Base-by-base conservation (phyloP, 2,329 filamentous ascomycete genomes). In the Fusarium napiforme region DNA sequence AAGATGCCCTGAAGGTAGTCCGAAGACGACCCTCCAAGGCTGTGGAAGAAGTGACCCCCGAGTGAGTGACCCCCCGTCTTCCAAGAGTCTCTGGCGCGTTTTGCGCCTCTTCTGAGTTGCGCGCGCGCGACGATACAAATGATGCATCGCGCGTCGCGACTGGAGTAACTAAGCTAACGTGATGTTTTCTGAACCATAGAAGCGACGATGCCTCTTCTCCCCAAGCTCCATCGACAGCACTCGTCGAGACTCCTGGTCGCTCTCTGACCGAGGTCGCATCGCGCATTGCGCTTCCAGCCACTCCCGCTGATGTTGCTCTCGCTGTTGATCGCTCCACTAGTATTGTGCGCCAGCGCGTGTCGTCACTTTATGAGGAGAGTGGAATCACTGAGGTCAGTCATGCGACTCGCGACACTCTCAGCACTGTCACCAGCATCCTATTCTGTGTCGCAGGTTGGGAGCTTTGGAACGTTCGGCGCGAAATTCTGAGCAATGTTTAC, bases 241-340 rank as follows among this genome's bases (percentile, higher is more conserved):
- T 87, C 69, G 78, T 85, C 76, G 83, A 85, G 75, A 87, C 87
- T 60, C 85, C 87, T 21, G 84, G 82, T 30, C 88, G 87, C 76
- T 85, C 85, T 49, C 81, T 90, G 58, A 84, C 86, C 18, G 85
- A 89, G 57, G 87, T 89, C 67, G 81, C 85, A 69, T 79, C 85
- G 65, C 91, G 89, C 77, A 89, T 95, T 58, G 89, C 91, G n/a
- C 86, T 97, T 58, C 94, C 94, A 28, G 91, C 94, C 14, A 95
- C 94, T 4, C 95, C 95, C 10, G 91, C 93, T 45, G 90, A 93
- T 69, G 91, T 97, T 40, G 93, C 92, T 43, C 87, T 92, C 75
- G 91, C 90, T 71, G 91, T 97, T 80, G 95, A 96, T 83, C 91
- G 88, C 78, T 90, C 89, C 69, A 90, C 92, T 14, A 81, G 90